Conservation (phyloP, 2,329 filamentous ascomycete species). For the Penicillium sp. region DNA sequence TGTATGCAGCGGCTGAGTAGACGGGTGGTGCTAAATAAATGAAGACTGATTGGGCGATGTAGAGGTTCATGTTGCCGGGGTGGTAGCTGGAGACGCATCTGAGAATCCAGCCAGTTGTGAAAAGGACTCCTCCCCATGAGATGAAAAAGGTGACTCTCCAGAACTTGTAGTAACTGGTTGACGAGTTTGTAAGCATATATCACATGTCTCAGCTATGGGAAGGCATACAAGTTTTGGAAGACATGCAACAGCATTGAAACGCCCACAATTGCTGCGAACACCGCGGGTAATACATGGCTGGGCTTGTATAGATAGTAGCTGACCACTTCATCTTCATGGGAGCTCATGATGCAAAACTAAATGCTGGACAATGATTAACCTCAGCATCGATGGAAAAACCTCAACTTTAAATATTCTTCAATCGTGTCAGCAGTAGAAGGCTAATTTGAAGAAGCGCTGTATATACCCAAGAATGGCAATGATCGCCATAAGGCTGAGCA, state of each 20-base stretch:
- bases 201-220: background rate
- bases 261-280: constrained; percentile 35
- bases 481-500: background rate
- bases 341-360: constrained; percentile 6
- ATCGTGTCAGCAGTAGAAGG: background rate
- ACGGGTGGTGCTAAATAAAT: constrained; percentile 38
- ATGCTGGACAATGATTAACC: background rate
- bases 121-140: constrained; percentile 36
- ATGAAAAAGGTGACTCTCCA: constrained; percentile 41
- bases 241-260: constrained; percentile 31
- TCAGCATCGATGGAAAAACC: background rate
- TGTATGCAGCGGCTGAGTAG: constrained; percentile 41
- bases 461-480: constrained; percentile 4
- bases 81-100: constrained; percentile 31
- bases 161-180: constrained; percentile 28
- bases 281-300: constrained; percentile 32
- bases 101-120: constrained; percentile 40
- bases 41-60: constrained; percentile 37
- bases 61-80: constrained; percentile 29
- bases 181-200: background rate
- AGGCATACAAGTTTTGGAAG: constrained; percentile 36
- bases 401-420: constrained; percentile 10
- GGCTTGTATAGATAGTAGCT: constrained; percentile 32
- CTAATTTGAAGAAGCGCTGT: background rate
- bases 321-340: constrained; percentile 1